Percentiles rank a stretch among this genome's conserved stretches.
Conservation (phyloP, 2,329 filamentous ascomycete species). For the Juglanconis oblonga region DNA sequence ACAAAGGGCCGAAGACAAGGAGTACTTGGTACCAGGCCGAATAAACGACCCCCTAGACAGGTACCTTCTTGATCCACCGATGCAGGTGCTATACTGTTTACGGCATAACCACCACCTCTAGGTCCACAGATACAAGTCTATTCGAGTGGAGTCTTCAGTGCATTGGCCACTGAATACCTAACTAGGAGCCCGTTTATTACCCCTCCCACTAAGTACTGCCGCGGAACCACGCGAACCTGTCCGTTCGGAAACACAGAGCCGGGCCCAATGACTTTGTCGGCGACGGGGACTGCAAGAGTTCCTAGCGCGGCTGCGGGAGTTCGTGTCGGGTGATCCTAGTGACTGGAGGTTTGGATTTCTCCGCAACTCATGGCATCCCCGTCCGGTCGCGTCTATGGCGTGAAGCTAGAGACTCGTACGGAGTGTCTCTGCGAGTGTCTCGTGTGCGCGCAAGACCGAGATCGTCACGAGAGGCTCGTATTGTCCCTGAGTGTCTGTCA, state of each 20-base stretch:
- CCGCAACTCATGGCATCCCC: neutral
- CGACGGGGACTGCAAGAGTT: constrained; percentile 12
- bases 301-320: constrained; percentile 13
- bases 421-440: neutral
- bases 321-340: neutral
- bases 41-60: too few relatives aligned
- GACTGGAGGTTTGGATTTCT: neutral
- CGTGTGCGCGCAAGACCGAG: too few relatives aligned
- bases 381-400: neutral
- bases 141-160: too few relatives aligned
- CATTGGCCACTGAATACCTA: too few relatives aligned
- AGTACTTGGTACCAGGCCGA: too few relatives aligned
- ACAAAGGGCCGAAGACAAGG: neutral
- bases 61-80: too few relatives aligned
- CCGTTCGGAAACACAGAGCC: constrained; percentile 1
- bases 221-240: neutral
- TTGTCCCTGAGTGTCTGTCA: neutral
- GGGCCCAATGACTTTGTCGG: constrained; percentile 6
- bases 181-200: too few relatives aligned
- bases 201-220: neutral
- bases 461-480: too few relatives aligned
- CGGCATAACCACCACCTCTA: too few relatives aligned
- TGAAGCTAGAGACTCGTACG: neutral
- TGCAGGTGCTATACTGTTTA: too few relatives aligned
- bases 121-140: too few relatives aligned